Conservation (phyloP, 345 rosid species). For the Melaleuca quinquenervia region DNA sequence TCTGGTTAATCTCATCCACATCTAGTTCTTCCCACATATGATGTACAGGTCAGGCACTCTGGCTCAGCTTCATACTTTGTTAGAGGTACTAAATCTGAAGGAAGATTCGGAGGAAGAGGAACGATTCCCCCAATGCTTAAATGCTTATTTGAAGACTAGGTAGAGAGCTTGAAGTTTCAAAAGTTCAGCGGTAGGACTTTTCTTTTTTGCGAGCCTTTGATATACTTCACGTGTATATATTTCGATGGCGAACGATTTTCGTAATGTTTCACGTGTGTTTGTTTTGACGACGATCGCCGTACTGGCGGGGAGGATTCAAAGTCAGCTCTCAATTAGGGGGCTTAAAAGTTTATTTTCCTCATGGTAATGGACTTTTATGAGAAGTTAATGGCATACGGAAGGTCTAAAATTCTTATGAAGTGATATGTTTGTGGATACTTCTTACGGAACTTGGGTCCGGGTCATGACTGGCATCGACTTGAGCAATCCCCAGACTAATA, state of each 20-base stretch:
- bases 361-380: neutral
- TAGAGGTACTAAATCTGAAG: neutral
- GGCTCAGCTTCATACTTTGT: neutral
- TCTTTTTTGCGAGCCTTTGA: neutral
- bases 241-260: neutral
- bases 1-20: neutral
- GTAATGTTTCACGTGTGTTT: neutral
- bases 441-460: neutral
- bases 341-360: neutral
- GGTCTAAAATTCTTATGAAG: neutral
- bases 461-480: neutral
- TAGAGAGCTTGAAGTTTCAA: neutral
- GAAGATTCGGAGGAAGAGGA: neutral
- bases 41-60: neutral
- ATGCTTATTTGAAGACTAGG: neutral
- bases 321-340: neutral
- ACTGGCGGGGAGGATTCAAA: neutral
- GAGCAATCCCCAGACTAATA: neutral
- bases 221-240: neutral
- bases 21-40: neutral
- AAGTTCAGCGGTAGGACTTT: neutral
- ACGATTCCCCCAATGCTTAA: neutral
- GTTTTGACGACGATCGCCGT: neutral
- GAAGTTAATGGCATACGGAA: neutral
- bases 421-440: neutral